phyloP scores from a whole-genome alignment of 129 eudicot species.

The Calendula officinalis region DNA sequence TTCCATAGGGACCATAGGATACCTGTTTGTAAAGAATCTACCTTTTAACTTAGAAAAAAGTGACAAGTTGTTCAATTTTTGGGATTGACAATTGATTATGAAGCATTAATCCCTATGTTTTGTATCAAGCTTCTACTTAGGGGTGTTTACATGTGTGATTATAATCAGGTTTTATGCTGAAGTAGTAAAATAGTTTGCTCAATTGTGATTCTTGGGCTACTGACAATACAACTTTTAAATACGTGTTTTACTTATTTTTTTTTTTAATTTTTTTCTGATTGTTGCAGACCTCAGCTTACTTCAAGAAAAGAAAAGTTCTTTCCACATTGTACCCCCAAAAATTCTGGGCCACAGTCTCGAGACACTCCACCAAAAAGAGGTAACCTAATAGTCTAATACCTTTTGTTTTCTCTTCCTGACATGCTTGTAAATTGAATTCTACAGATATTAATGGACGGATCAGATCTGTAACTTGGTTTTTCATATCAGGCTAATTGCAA shows the following conservation, averaged over 20 bases:
- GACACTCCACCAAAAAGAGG: slow-evolving; percentile 97
- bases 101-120: slow-evolving; percentile 17
- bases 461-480: background rate
- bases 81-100: background rate
- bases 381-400: slow-evolving; percentile 28
- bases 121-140: slow-evolving; percentile 1
- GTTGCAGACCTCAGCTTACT: slow-evolving; percentile 50
- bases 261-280: background rate
- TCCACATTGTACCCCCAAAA: slow-evolving; percentile 66
- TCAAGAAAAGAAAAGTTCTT: slow-evolving; percentile 64
- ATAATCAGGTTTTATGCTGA: background rate
- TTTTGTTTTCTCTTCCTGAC: background rate
- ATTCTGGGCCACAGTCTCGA: slow-evolving; percentile 72
- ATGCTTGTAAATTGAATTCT: background rate
- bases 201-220: background rate
- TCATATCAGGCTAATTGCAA: background rate
- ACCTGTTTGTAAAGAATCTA: background rate
- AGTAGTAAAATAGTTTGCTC: slow-evolving; percentile 12
- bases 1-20: background rate
- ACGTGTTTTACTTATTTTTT: slow-evolving; percentile 2
- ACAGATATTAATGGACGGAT: background rate
- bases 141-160: background rate
- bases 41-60: slow-evolving; percentile 1
- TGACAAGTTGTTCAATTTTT: slow-evolving; percentile 5
- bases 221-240: background rate